These are phyloP conservation scores for Plasmodium cynomolgi DNA, from an alignment of 169 alveolate genomes.

Conservation along the genomic window DNA sequence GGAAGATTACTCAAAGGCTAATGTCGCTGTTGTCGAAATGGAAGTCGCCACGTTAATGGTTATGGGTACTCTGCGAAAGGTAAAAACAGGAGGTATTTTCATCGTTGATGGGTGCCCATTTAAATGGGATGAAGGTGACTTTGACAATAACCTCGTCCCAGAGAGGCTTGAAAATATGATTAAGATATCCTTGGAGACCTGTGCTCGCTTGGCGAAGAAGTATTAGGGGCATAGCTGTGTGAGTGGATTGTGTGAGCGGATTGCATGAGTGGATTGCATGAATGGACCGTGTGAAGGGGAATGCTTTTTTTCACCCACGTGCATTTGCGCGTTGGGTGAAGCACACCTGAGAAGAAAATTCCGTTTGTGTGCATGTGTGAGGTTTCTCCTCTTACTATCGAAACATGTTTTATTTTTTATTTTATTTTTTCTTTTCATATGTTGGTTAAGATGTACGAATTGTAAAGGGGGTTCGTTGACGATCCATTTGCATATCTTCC, in stretches of 20 bases:
- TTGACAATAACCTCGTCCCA: constrained; percentile 36
- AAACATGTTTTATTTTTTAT: neutral
- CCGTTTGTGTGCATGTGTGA: neutral
- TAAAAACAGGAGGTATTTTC: constrained; percentile 69
- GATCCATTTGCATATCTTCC: neutral
- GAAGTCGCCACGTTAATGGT: constrained; percentile 68
- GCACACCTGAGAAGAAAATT: neutral
- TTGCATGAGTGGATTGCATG: too few relatives aligned
- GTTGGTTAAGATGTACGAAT: neutral
- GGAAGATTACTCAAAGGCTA: constrained; percentile 60
- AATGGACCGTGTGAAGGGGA: neutral
- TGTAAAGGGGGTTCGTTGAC: neutral
- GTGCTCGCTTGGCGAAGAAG: constrained; percentile 32
- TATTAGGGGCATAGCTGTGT: neutral
- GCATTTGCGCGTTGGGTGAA: neutral
- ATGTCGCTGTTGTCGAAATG: constrained; percentile 77
- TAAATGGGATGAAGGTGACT: constrained; percentile 77
- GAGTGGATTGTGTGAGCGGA: too few relatives aligned
- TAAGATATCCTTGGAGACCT: constrained; percentile 26
- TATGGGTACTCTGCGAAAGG: constrained; percentile 55
- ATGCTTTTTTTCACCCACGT: neutral
- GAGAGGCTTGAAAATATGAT: constrained; percentile 42
- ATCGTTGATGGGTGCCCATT: constrained; percentile 78
- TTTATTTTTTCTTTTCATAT: neutral
- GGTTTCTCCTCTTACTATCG: neutral